phyloP scores from a whole-genome alignment of 1,139 yeast species.

The Suhomyces guaymorum region DNA sequence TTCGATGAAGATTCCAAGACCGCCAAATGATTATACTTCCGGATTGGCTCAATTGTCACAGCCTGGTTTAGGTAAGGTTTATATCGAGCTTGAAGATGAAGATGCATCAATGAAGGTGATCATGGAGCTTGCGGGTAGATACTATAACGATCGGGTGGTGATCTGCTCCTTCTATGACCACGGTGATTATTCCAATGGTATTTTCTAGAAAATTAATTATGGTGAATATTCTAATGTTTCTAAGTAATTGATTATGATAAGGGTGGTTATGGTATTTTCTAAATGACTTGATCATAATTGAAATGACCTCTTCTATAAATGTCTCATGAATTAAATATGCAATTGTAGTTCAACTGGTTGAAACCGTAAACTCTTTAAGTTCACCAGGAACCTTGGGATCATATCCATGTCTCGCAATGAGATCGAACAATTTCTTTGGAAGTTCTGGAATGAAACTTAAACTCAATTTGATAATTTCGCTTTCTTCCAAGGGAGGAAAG shows the following conservation, averaged over 20 bases:
- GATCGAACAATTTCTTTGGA: slow-evolving; percentile 66
- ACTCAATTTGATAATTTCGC: slow-evolving; percentile 74
- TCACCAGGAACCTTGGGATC: slow-evolving; percentile 52
- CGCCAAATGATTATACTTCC: slow-evolving; percentile 51
- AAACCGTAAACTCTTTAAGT: slow-evolving; percentile 29
- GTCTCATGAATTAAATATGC: too few relatives aligned
- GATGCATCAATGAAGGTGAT: slow-evolving; percentile 60
- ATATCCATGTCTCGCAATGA: slow-evolving; percentile 70
- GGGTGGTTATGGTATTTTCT: too few relatives aligned
- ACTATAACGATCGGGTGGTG: slow-evolving; percentile 69
- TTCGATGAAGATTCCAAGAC: slow-evolving; percentile 65
- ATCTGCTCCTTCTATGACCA: slow-evolving; percentile 65
- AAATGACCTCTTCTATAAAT: too few relatives aligned
- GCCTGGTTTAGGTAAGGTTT: slow-evolving; percentile 73
- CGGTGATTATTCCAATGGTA: slow-evolving; percentile 48
- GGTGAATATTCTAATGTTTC: neutral
- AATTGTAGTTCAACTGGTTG: too few relatives aligned
- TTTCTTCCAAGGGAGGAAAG: slow-evolving; percentile 72
- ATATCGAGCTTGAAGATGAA: slow-evolving; percentile 58
- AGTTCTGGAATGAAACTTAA: slow-evolving; percentile 78
- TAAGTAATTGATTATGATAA: too few relatives aligned
- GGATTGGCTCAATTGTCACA: slow-evolving; percentile 46
- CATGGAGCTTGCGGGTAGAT: slow-evolving; percentile 63
- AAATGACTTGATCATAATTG: too few relatives aligned
- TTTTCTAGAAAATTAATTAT: slow-evolving; percentile 4